Evolutionary conservation across 768 basidiomycete species (phyloP), one percentile per base, ranked within the genome.

Genomic region (Termitomyces sp.): DNA sequence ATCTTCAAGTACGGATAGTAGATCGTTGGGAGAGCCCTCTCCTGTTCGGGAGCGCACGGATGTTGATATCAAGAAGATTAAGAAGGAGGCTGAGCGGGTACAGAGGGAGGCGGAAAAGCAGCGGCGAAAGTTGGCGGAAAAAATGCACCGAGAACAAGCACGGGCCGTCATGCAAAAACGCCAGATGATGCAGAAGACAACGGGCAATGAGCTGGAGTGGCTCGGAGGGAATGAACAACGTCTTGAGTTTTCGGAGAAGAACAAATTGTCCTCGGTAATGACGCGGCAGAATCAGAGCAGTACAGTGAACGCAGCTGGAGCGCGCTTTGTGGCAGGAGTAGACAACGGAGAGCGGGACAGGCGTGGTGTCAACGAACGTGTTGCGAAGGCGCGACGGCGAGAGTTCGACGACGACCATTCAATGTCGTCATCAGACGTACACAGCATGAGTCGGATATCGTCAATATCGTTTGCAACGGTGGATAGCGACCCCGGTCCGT

Each of bases 81-180:
- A 90, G 78, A 91, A 91, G 73, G 89, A 92, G 71, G 87, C 87
- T 2, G 86, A 90, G 65, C 83, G 88, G 38, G 69, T 89, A 50
- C 83, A 85, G 56, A 83, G 81, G 58, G 92, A 95, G 71, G 89
- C 90, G 19, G 92, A 95, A 77, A 83, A 87, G 65, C 89, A 91
- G 63, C 86, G 88, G 60, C 90, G 92, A 61, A 85, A 85, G 55
- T 78, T 90, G 60, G 84, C 81, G 17, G 84, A 87, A 69, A 85
- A 84, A 64, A 85, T 77, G 66, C 85, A 91, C 59, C 84, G 86
- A 64, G 95, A 97, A 65, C 89, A 94, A 71, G 91, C 94, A 17
- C 84, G 94, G 54, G 92, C 92, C 43, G 94, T 96, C 71, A 89
- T 95, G 86, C 83, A 87, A 66, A 96, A 95, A 76, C 88, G 92